Percentiles rank a stretch among this genome's conserved stretches.
Conservation (phyloP, 345 rosid genomes). For the Euphorbia tirucalli region DNA sequence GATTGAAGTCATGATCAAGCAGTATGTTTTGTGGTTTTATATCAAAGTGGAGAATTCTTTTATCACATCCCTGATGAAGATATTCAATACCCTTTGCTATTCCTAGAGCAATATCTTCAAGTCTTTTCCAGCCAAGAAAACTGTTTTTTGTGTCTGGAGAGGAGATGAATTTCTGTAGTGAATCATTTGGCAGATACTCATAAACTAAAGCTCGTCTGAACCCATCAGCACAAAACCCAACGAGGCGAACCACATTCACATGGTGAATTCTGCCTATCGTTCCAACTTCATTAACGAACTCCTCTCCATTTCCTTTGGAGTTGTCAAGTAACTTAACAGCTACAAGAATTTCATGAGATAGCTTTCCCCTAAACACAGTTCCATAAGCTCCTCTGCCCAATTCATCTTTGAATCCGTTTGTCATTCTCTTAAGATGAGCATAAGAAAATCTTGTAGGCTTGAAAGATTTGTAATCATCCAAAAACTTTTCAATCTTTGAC, state of each 20-base stretch:
- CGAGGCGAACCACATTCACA: constrained; percentile 12
- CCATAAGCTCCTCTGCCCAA: constrained; percentile 21
- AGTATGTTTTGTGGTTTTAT: constrained; percentile 9
- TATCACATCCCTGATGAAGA: constrained; percentile 13
- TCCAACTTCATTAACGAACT: constrained; percentile 11
- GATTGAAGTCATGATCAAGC: constrained; percentile 9
- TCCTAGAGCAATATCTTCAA: constrained; percentile 3
- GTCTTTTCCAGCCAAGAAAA: constrained; percentile 13
- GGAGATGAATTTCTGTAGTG: constrained; percentile 10
- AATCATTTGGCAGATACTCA: constrained; percentile 9
- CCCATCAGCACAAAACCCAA: constrained; percentile 21
- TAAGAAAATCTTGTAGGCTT: constrained; percentile 14
- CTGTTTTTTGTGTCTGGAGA: background rate
- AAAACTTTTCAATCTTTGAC: background rate
- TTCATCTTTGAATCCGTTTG: constrained; percentile 11
- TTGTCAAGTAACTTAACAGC: constrained; percentile 9
- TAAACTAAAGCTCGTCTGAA: constrained; percentile 14
- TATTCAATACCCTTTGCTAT: constrained; percentile 8
- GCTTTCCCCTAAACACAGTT: constrained; percentile 15
- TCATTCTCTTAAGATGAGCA: constrained; percentile 13
- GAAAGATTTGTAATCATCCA: constrained; percentile 13
- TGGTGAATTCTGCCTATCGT: constrained; percentile 8
- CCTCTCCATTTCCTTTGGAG: constrained; percentile 4
- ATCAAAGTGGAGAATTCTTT: constrained; percentile 13
- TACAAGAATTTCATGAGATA: constrained; percentile 1